A percentile compares a stretch with the other conserved stretches of the same genome.
phyloP scores from a whole-genome alignment of 768 basidiomycete species.

The Boletus sensibilis region DNA sequence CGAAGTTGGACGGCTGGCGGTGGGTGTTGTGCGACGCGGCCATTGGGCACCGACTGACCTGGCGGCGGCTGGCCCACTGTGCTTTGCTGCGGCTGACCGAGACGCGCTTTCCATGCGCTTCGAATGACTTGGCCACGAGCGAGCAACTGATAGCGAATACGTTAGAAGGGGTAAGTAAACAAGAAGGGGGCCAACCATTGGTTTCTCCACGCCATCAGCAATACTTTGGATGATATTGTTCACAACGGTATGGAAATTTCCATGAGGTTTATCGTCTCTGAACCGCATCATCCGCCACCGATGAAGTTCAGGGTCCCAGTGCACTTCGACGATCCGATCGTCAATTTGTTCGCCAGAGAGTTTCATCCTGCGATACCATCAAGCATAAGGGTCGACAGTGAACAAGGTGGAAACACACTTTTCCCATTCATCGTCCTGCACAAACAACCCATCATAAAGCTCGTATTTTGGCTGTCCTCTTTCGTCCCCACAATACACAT shows the following conservation, averaged over 20 bases:
- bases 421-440: conserved; percentile 93
- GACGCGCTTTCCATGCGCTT: conserved; percentile 71
- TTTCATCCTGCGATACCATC: conserved; percentile 64
- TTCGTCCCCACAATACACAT: conserved; percentile 78
- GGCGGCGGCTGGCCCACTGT: conserved; percentile 23
- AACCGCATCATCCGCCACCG: conserved; percentile 93
- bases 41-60: conserved; percentile 19
- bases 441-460: conserved; percentile 79
- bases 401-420: conserved; percentile 48
- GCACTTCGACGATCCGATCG: conserved; percentile 91
- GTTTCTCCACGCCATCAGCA: conserved; percentile 89
- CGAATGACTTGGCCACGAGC: conserved; percentile 62
- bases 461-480: conserved; percentile 62
- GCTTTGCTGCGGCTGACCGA: conserved; percentile 37
- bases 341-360: conserved; percentile 81
- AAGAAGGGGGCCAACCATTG: conserved; percentile 54
- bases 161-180: conserved; percentile 10
- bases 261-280: conserved; percentile 89
- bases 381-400: background rate
- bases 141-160: conserved; percentile 53
- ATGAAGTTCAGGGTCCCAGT: conserved; percentile 70
- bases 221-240: conserved; percentile 90
- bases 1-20: conserved; percentile 27
- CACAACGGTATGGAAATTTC: conserved; percentile 83
- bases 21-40: conserved; percentile 21